Percentiles rank a stretch among this genome's conserved stretches.
Conservation (phyloP, 495 filamentous ascomycete species). For the Lasiosphaeria miniovina region DNA sequence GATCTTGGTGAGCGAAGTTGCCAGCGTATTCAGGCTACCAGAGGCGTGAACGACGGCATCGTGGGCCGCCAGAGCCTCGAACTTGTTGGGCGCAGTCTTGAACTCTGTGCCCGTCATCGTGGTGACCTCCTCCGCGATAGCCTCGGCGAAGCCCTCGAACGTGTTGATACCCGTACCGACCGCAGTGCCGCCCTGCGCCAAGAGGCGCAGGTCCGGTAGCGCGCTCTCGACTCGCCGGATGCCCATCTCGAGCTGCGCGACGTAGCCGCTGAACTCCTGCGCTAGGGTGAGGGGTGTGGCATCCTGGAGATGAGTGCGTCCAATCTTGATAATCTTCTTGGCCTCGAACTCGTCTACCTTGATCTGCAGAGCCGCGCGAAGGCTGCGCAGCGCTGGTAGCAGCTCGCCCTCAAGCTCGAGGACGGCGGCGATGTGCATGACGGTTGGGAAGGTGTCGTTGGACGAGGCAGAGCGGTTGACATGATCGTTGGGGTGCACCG, state of each 20-base stretch:
- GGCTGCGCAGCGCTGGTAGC: conserved; percentile 74
- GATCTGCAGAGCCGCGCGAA: conserved; percentile 76
- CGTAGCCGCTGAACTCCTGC: conserved; percentile 98
- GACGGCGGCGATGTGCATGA: conserved; percentile 98
- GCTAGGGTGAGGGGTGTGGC: conserved; percentile 94
- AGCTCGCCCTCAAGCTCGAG: conserved; percentile 86
- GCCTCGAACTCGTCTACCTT: conserved; percentile 88
- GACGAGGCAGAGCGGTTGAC: conserved; percentile 99
- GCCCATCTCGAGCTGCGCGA: conserved; percentile 86
- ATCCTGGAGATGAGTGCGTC: conserved; percentile 95
- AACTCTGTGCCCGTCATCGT: conserved; percentile 92
- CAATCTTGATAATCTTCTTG: conserved; percentile 94
- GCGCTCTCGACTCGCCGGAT: conserved; percentile 81
- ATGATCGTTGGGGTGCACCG: conserved; percentile 98
- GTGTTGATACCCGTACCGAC: conserved; percentile 98
- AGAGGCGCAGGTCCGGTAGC: conserved; percentile 77
- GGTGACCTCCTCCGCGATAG: conserved; percentile 81
- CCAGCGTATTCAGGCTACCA: conserved; percentile 90
- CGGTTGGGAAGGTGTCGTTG: conserved; percentile 98
- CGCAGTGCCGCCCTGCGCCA: conserved; percentile 95
- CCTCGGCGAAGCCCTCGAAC: conserved; percentile 92
- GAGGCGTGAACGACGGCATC: conserved; percentile 93
- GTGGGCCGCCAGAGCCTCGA: conserved; percentile 96
- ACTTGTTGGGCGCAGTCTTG: conserved; percentile 97
- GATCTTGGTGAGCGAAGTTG: conserved; percentile 92